Conservation (phyloP, 208 protist genomes). For the Leishmania aethiopica region DNA sequence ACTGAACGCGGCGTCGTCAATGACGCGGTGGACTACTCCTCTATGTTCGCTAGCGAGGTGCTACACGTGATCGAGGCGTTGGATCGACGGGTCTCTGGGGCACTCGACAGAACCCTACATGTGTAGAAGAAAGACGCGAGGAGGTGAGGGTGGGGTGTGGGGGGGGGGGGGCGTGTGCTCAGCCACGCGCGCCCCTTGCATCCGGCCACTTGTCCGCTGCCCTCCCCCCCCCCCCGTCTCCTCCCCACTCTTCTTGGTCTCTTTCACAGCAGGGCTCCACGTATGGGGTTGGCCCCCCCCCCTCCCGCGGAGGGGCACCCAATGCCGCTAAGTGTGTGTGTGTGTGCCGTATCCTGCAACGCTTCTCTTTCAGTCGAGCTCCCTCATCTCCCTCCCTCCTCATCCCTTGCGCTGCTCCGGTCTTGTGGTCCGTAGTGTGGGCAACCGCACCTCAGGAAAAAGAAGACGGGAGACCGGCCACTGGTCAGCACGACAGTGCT, state of each 20-base stretch:
- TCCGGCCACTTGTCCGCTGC: not conserved
- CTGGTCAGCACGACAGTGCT: not conserved
- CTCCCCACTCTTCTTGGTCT: not conserved
- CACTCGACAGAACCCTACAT: constrained; percentile 44
- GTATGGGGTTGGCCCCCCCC: no score
- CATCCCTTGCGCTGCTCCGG: not conserved
- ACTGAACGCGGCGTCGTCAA: not conserved
- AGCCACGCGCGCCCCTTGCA: not conserved
- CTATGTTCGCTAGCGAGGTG: constrained; percentile 71
- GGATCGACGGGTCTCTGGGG: constrained; percentile 72
- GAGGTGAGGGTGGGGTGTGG: not conserved
- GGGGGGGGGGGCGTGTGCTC: not conserved
- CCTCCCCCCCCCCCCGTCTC: not conserved
- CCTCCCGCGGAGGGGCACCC: no score
- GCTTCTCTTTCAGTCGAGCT: not conserved
- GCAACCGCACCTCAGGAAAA: not conserved
- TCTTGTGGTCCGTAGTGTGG: not conserved
- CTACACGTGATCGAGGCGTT: constrained; percentile 83
- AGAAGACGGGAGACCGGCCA: not conserved
- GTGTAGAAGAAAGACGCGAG: not conserved
- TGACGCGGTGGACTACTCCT: constrained; percentile 8
- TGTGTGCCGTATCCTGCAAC: not conserved
- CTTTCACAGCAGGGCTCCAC: not conserved
- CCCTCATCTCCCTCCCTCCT: not conserved
- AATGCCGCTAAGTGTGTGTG: not conserved